phyloP scores from a whole-genome alignment of 2,329 filamentous ascomycete species.

The Parastagonospora avenae region DNA sequence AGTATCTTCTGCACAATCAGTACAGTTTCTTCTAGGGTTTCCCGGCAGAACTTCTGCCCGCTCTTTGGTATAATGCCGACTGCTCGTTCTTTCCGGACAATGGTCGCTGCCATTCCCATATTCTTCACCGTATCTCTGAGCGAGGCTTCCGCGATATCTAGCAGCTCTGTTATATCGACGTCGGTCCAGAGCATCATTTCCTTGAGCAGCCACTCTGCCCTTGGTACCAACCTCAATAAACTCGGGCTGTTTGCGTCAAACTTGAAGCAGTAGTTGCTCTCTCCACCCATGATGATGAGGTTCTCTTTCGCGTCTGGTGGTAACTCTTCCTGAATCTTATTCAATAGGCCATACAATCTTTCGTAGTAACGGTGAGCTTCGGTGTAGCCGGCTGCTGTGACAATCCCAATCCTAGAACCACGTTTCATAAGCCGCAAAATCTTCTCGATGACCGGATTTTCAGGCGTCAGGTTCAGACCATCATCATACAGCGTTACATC shows the following conservation, averaged over 20 bases:
- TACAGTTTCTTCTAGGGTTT: constrained; percentile 94
- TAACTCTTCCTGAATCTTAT: constrained; percentile 72
- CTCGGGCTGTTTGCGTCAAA: constrained; percentile 69
- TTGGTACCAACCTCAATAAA: constrained; percentile 69
- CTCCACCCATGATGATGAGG: constrained; percentile 90
- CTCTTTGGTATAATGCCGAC: constrained; percentile 61
- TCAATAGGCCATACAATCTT: constrained; percentile 83
- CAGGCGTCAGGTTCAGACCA: constrained; percentile 75
- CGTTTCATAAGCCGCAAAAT: constrained; percentile 73
- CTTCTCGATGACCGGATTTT: constrained; percentile 76
- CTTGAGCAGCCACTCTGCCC: constrained; percentile 72
- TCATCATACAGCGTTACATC: constrained; percentile 92
- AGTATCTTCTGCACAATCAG: constrained; percentile 91
- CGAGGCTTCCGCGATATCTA: constrained; percentile 86
- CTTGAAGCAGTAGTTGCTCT: constrained; percentile 93
- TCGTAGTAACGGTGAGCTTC: constrained; percentile 85
- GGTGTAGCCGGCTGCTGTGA: constrained; percentile 94
- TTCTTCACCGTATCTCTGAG: constrained; percentile 80
- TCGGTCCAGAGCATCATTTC: constrained; percentile 81
- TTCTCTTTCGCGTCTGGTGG: constrained; percentile 72
- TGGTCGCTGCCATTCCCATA: constrained; percentile 76
- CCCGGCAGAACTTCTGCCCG: constrained; percentile 74
- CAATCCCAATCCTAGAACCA: constrained; percentile 87
- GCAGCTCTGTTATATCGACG: constrained; percentile 74
- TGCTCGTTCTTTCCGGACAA: constrained; percentile 83